A percentile compares a stretch with the other conserved stretches of the same genome.
Conservation (phyloP, 2,329 filamentous ascomycete genomes). For the Sphaerulina populicola region DNA sequence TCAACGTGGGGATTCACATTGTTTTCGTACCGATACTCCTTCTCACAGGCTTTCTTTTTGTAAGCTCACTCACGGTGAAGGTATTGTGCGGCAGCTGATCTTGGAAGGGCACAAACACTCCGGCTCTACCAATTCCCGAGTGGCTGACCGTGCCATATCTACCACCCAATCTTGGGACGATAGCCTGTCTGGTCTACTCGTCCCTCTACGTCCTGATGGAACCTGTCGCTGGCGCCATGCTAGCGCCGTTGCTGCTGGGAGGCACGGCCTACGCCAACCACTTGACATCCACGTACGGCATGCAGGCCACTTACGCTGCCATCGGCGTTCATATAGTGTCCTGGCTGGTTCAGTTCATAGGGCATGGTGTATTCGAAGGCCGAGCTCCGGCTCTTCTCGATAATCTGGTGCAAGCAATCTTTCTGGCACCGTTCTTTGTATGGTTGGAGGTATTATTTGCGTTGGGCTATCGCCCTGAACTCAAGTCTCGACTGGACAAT, state of each 20-base stretch:
- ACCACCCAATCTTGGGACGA: conserved; percentile 52
- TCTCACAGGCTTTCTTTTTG: conserved; percentile 61
- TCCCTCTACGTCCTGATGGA: conserved; percentile 84
- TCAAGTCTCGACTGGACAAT: conserved; percentile 72
- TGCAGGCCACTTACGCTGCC: conserved; percentile 56
- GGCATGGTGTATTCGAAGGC: conserved; percentile 81
- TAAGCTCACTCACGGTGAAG: conserved; percentile 38
- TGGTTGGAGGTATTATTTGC: conserved; percentile 92
- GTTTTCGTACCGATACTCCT: conserved; percentile 69
- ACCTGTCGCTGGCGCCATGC: conserved; percentile 74
- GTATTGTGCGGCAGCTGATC: neutral
- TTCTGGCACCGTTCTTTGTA: conserved; percentile 90
- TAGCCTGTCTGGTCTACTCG: conserved; percentile 56
- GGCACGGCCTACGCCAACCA: conserved; percentile 69
- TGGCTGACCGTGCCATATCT: conserved; percentile 49
- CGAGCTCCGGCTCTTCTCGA: conserved; percentile 82
- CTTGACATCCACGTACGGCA: conserved; percentile 56
- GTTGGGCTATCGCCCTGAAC: conserved; percentile 79
- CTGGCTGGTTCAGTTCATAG: conserved; percentile 86
- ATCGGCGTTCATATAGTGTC: conserved; percentile 60
- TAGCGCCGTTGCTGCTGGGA: conserved; percentile 67
- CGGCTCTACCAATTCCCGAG: conserved; percentile 47
- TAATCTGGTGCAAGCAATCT: conserved; percentile 83
- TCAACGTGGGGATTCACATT: conserved; percentile 73
- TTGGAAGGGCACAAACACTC: conserved; percentile 49